Base-by-base conservation (phyloP, 257 asterid species). In the Henckelia pumila region DNA sequence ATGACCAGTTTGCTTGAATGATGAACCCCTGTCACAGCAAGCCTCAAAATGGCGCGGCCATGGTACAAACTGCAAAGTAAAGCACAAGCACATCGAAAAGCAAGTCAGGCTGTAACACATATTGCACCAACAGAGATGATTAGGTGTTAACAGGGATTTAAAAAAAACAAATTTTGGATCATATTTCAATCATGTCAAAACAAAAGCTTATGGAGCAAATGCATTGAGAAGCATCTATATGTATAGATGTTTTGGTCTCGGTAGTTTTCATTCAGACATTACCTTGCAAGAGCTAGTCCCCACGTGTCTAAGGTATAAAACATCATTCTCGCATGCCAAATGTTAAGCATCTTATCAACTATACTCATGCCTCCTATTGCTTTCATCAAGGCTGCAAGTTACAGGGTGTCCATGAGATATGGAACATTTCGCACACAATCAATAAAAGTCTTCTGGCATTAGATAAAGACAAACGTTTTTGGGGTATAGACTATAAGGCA, bases 231-330 rank as follows among this genome's bases (percentile, higher is more conserved):
- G 6, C 17, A 29, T 49, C 17, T 10, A 66, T 19, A 47, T 49
- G 29, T 35, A 35, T 1, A 35, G 44, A 0, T 14, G 4, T 35
- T 35, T 8, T 1, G n/a, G 50, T 40, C 13, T 40, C 8, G 50
- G 19, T 11, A 29, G 33, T 26, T 47, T 44, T 35, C 25, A 25
- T 47, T 66, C 35, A 26, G 68, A 71, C 63, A 75, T 73, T 73
- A 93, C 97, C 99, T 93, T 8, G 94, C 83, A 22, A 88, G 80
- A 62, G 96, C 89, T 82, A 94, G 92, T 37, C 99, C 90, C 99
- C 99, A 94, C 59, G 95, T 88, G 57, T 91, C 86, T 55, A 94
- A 77, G 29, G 92, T 78, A 76, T 86, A 91, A 70, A 94, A 84
- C 81, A 83, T 61, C 78, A 57, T 84, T 64, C 96, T 97, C 0